These are phyloP conservation scores for Eucalyptus viminalis DNA, from an alignment of 345 rosid species.

Conservation along the genomic window DNA sequence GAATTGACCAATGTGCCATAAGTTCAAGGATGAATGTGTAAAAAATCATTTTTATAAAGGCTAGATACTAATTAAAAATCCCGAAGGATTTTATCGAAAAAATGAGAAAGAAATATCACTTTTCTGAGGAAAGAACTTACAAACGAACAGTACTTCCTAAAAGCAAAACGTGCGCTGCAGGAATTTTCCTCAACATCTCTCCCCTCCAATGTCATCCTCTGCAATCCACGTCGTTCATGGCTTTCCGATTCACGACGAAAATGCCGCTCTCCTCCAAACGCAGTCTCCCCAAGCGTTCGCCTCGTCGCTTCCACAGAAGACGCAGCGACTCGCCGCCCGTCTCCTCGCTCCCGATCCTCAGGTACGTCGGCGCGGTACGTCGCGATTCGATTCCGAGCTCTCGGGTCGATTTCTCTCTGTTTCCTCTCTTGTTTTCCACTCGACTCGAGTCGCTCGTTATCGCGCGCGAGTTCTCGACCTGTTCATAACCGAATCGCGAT, in stretches of 20 bases:
- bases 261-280: neutral
- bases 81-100: neutral
- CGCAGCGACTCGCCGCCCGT: neutral
- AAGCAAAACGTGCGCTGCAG: neutral
- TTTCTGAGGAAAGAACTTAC: neutral
- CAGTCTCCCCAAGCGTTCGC: neutral
- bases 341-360: neutral
- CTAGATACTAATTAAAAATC: rapidly evolving
- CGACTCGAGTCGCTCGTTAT: neutral
- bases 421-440: neutral
- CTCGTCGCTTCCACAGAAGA: neutral
- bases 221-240: neutral
- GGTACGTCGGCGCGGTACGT: neutral
- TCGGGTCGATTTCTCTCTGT: neutral
- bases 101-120: neutral
- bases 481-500: neutral
- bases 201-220: neutral
- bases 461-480: neutral
- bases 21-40: neutral
- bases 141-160: neutral
- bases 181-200: neutral
- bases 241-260: neutral
- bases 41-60: rapidly evolving
- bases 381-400: neutral
- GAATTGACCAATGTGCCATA: rapidly evolving